Evolutionary conservation across 2,329 filamentous ascomycete genomes (phyloP).

Genomic region (Domatiomyces globalis): DNA sequence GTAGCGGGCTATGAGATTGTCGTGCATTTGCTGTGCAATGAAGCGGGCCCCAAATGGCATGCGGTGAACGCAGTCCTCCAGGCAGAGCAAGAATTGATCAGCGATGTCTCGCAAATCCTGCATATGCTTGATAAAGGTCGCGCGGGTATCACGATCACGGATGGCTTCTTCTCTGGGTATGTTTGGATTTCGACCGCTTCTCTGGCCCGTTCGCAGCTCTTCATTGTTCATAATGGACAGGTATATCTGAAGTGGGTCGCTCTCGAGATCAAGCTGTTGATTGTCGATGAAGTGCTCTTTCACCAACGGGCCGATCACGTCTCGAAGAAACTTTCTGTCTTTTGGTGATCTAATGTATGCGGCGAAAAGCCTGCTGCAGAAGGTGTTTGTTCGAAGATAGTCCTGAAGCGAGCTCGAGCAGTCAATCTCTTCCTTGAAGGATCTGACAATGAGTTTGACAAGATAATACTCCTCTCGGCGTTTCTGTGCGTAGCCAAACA

Average conservation of each 20-base stretch:
- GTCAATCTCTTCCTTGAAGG: constrained; percentile 75
- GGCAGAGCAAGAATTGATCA: constrained; percentile 68
- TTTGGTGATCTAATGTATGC: constrained; percentile 84
- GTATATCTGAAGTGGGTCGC: constrained; percentile 95
- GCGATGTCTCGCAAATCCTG: constrained; percentile 89
- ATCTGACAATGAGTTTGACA: constrained; percentile 69
- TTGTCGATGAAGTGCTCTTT: constrained; percentile 90
- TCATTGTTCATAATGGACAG: constrained; percentile 92
- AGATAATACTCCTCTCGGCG: constrained; percentile 93
- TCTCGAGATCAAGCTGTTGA: constrained; percentile 78
- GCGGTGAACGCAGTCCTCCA: constrained; percentile 70
- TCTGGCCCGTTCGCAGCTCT: constrained; percentile 76
- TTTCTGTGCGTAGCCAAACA: constrained; percentile 96
- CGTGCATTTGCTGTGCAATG: constrained; percentile 72
- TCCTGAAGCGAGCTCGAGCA: constrained; percentile 61
- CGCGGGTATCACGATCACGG: constrained; percentile 79
- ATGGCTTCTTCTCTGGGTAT: constrained; percentile 90
- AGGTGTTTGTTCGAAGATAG: constrained; percentile 77
- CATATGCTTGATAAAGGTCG: constrained; percentile 85
- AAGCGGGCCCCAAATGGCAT: constrained; percentile 92
- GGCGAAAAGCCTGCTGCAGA: constrained; percentile 74
- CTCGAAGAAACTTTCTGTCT: constrained; percentile 81
- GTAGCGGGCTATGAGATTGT: constrained; percentile 63
- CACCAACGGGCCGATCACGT: constrained; percentile 70
- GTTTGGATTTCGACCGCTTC: constrained; percentile 67